Percentiles rank a stretch among this genome's conserved stretches.
These are phyloP conservation scores for Pichia terricola DNA, from an alignment of 1,139 yeast species.

Conservation along the genomic window DNA sequence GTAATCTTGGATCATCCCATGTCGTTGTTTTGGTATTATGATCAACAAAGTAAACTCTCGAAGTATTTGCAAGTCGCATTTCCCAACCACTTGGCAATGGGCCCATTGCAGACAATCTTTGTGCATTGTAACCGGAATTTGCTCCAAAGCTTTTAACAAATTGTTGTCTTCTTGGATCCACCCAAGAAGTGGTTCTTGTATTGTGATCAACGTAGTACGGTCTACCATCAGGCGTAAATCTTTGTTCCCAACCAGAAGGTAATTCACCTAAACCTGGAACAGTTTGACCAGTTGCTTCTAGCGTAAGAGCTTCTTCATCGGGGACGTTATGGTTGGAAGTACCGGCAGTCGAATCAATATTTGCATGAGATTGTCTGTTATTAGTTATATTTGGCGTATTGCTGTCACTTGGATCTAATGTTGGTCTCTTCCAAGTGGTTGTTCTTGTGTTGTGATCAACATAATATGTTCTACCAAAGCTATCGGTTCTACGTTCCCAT, in stretches of 20 bases:
- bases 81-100: conserved; percentile 99
- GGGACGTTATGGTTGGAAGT: conserved; percentile 33
- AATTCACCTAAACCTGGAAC: conserved; percentile 94
- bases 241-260: conserved; percentile 98
- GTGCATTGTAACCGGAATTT: conserved; percentile 82
- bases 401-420: conserved; percentile 58
- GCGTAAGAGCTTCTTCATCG: conserved; percentile 49
- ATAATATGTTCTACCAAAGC: conserved; percentile 92
- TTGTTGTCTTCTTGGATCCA: conserved; percentile 98
- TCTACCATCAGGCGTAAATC: conserved; percentile 96
- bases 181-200: conserved; percentile 99
- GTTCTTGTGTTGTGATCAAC: conserved; percentile 97
- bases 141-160: conserved; percentile 93
- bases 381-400: conserved; percentile 41
- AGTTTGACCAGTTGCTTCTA: conserved; percentile 86
- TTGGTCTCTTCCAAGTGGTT: conserved; percentile 97
- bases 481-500: conserved; percentile 97
- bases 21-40: conserved; percentile 98
- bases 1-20: conserved; percentile 99
- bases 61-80: conserved; percentile 97
- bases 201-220: conserved; percentile 98
- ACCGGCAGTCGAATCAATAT: conserved; percentile 8
- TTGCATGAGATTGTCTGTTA: conserved; percentile 58
- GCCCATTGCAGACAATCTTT: conserved; percentile 96
- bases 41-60: conserved; percentile 96